Percentiles rank a stretch among this genome's conserved stretches.
These are phyloP conservation scores for Triticum urartu DNA, from an alignment of 176 grass and related monocot species.

Conservation along the genomic window DNA sequence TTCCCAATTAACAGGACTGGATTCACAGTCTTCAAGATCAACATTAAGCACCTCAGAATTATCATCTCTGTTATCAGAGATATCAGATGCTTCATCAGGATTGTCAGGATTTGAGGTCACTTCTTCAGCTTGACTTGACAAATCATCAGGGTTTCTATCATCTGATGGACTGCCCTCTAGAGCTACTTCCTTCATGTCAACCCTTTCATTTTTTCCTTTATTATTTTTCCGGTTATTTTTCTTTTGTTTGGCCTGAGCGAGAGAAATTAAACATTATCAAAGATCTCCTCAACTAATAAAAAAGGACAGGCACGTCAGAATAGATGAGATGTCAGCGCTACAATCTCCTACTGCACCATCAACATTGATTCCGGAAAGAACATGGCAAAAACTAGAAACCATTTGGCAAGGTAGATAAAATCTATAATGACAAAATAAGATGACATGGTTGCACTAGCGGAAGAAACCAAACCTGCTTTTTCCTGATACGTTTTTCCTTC, in stretches of 20 bases:
- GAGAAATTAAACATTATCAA: neutral
- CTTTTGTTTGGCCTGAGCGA: constrained; percentile 81
- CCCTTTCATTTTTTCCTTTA: constrained; percentile 63
- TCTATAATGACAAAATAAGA: neutral
- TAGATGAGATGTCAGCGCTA: neutral
- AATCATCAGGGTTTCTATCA: constrained; percentile 54
- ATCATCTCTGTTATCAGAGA: constrained; percentile 78
- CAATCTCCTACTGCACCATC: neutral
- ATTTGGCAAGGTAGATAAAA: neutral
- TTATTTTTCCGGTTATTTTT: constrained; percentile 72
- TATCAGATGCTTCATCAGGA: constrained; percentile 72
- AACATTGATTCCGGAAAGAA: neutral
- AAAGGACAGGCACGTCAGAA: neutral
- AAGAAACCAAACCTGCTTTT: constrained; percentile 71
- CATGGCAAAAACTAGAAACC: neutral
- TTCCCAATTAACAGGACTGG: constrained; percentile 76
- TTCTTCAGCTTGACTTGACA: constrained; percentile 58
- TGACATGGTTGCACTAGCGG: constrained; percentile 1
- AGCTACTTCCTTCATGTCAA: constrained; percentile 45
- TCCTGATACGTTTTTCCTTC: constrained; percentile 89
- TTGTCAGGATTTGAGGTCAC: constrained; percentile 54
- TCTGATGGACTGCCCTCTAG: constrained; percentile 36
- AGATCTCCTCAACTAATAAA: constrained; percentile 2
- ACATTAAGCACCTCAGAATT: constrained; percentile 60
- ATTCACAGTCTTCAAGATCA: constrained; percentile 65